A percentile compares a stretch with the other conserved stretches of the same genome.
phyloP scores from a whole-genome alignment of 2,329 filamentous ascomycete genomes.

The Gliomastix tumulicola region DNA sequence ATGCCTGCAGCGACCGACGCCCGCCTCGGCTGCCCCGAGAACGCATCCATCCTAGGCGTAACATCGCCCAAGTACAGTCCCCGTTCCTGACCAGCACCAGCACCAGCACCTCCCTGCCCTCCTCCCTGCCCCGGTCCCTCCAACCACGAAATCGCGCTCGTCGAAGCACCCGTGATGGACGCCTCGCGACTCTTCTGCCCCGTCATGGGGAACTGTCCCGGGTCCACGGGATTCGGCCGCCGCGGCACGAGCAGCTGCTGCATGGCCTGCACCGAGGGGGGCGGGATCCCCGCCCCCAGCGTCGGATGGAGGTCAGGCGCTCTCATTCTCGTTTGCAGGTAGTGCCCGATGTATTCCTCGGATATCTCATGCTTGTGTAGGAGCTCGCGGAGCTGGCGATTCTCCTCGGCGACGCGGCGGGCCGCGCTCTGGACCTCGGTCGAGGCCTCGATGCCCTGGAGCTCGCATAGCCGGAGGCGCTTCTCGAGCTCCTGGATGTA shows the following conservation, averaged over 20 bases:
- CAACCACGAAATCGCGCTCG: constrained; percentile 22
- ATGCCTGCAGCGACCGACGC: no score
- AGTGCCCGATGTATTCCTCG: constrained; percentile 44
- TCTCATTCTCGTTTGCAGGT: constrained; percentile 15
- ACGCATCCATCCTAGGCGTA: constrained; percentile 7
- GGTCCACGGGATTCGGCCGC: constrained; percentile 18
- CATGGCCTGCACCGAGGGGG: constrained; percentile 21
- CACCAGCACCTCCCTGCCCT: constrained; percentile 11
- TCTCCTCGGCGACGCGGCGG: constrained; percentile 62
- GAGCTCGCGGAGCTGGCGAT: constrained; percentile 53
- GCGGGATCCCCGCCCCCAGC: constrained; percentile 9
- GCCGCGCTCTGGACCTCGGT: constrained; percentile 65
- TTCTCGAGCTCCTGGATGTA: constrained; percentile 65
- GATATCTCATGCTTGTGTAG: constrained; percentile 50
- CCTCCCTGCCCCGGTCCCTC: constrained; percentile 13
- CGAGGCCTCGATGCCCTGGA: constrained; percentile 59
- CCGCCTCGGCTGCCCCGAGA: background rate
- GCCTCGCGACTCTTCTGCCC: constrained; percentile 22
- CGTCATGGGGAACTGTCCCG: constrained; percentile 16
- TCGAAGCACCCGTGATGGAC: constrained; percentile 21
- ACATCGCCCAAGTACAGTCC: constrained; percentile 2
- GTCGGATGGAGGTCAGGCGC: background rate
- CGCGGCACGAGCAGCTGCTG: constrained; percentile 29
- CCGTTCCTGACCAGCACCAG: constrained; percentile 3
- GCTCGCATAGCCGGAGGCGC: constrained; percentile 53